These are phyloP conservation scores for Phialophora macrospora DNA, from an alignment of 2,329 filamentous ascomycete genomes.

Conservation along the genomic window DNA sequence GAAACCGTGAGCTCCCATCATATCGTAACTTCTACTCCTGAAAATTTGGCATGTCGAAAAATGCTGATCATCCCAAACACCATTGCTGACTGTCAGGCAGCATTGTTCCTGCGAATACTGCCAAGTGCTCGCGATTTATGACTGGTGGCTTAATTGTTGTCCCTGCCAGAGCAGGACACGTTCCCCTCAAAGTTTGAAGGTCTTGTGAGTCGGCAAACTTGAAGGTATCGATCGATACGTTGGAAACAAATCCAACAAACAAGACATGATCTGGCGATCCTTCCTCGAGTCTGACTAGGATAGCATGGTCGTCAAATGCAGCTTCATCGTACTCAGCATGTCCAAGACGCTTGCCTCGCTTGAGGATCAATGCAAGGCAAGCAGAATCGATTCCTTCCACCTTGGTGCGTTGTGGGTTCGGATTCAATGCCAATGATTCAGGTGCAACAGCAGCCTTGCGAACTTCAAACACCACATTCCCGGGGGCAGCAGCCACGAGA, in stretches of 20 bases:
- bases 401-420: not conserved
- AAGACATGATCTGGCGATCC: not conserved
- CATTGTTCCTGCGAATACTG: not conserved
- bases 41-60: too few relatives aligned
- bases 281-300: not conserved
- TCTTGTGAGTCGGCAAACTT: not conserved
- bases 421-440: not conserved
- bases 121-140: not conserved
- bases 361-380: not conserved
- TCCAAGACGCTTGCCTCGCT: slow-evolving; percentile 2
- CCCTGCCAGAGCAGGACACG: not conserved
- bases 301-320: not conserved
- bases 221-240: not conserved
- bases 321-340: not conserved
- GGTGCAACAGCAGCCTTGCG: not conserved
- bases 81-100: not conserved
- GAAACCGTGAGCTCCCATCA: not conserved
- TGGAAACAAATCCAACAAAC: not conserved
- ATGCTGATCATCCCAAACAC: not conserved
- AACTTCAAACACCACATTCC: not conserved
- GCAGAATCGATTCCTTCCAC: not conserved
- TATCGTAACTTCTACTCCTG: not conserved
- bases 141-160: not conserved
- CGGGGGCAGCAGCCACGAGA: not conserved
- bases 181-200: not conserved